Conservation (phyloP, 2,329 filamentous ascomycete genomes). For the Chlorencoelia australis region DNA sequence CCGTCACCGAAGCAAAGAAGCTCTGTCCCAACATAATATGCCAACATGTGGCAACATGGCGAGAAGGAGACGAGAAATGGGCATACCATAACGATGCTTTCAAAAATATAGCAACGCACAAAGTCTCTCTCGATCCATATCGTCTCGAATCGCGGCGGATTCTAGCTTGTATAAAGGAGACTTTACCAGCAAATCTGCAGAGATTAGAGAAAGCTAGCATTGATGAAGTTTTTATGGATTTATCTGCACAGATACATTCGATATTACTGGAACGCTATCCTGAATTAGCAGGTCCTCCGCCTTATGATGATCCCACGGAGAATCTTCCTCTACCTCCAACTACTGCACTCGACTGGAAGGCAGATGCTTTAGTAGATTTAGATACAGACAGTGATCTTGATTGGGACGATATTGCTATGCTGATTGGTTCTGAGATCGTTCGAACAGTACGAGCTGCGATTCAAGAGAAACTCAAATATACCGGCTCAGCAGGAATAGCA, state of each 20-base stretch:
- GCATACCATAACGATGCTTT: slow-evolving; percentile 77
- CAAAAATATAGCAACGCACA: slow-evolving; percentile 73
- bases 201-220: slow-evolving; percentile 88
- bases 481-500: slow-evolving; percentile 82
- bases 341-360: slow-evolving; percentile 71
- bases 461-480: slow-evolving; percentile 66
- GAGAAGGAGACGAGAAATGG: slow-evolving; percentile 86
- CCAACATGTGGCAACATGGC: slow-evolving; percentile 93
- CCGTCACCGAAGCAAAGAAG: slow-evolving; percentile 71
- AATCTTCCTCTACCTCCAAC: slow-evolving; percentile 62
- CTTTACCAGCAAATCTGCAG: slow-evolving; percentile 54
- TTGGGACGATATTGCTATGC: slow-evolving; percentile 88
- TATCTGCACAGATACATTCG: slow-evolving; percentile 74
- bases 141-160: slow-evolving; percentile 77
- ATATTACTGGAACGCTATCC: slow-evolving; percentile 68
- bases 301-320: slow-evolving; percentile 63
- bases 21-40: slow-evolving; percentile 74
- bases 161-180: slow-evolving; percentile 65
- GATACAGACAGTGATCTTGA: slow-evolving; percentile 71
- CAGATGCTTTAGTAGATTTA: slow-evolving; percentile 73
- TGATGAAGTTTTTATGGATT: slow-evolving; percentile 90
- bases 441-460: slow-evolving; percentile 62
- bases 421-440: slow-evolving; percentile 83
- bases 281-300: slow-evolving; percentile 56
- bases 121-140: slow-evolving; percentile 91